Evolutionary conservation across 352 stramenopile genomes (phyloP).

Genomic region (Globisporangium cederbergense): DNA sequence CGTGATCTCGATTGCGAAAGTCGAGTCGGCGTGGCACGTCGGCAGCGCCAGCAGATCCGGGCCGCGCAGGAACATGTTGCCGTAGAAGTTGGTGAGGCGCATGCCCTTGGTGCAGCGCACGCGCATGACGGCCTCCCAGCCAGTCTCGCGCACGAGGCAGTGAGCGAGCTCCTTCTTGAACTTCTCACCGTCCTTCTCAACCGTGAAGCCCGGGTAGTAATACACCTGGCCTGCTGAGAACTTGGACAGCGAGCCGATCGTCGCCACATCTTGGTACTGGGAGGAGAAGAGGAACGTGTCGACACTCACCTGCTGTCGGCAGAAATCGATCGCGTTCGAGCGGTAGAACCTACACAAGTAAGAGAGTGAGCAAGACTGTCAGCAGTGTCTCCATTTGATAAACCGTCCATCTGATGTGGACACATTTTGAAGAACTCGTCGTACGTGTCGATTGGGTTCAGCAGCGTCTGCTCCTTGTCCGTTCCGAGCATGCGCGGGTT

Average conservation of each 20-base stretch:
- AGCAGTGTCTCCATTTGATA: not conserved
- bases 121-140: slow-evolving; percentile 96
- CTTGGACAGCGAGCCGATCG: slow-evolving; percentile 92
- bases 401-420: not conserved
- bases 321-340: slow-evolving; percentile 95
- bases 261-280: slow-evolving; percentile 96
- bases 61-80: slow-evolving; percentile 97
- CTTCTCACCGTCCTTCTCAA: slow-evolving; percentile 88
- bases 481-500: slow-evolving; percentile 78
- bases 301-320: slow-evolving; percentile 97
- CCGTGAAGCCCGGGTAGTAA: slow-evolving; percentile 96
- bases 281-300: slow-evolving; percentile 97
- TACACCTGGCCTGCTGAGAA: slow-evolving; percentile 95
- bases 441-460: slow-evolving; percentile 85
- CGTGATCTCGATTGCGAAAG: slow-evolving; percentile 96
- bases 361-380: not conserved
- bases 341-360: slow-evolving; percentile 76
- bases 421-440: slow-evolving; percentile 8
- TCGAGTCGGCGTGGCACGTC: slow-evolving; percentile 94
- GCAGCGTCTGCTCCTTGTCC: slow-evolving; percentile 89
- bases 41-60: slow-evolving; percentile 97
- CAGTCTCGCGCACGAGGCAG: slow-evolving; percentile 91
- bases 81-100: slow-evolving; percentile 98
- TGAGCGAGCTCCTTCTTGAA: slow-evolving; percentile 93
- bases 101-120: slow-evolving; percentile 97